Evolutionary conservation across 2,329 filamentous ascomycete genomes (phyloP), one percentile per base, ranked within the genome.

Genomic region (Diaporthe citri): DNA sequence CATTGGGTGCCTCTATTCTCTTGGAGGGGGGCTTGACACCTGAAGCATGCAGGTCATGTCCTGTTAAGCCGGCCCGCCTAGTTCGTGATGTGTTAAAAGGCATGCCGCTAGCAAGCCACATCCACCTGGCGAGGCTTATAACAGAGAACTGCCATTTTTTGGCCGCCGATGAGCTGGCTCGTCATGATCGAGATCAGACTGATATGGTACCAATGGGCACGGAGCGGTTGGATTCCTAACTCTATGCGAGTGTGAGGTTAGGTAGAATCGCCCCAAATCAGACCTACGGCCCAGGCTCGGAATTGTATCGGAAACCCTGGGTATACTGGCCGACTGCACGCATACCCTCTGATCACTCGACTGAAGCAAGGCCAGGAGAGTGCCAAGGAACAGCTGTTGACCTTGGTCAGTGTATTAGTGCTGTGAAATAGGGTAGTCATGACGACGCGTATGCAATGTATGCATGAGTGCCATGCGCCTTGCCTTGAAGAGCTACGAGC

Each of bases 41-140:
- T 70, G 48, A 72, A 52, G 31, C 31, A 64, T 72, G 71, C 71
- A 72, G 34, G 71, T 46, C 48, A 31, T 60, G 15, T 56, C 13
- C 17, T 64, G 56, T 28, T 71, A 28, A 64, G 39, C 43, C 46
- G 59, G 48, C n/a, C 59, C 59, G 39, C 41, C 60, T 39, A 41
- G 25, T 46, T 31, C 25, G n/a, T 72, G 60, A 59, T 43, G 39
- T 71, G 41, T 56, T 28, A 39, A 39, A 39, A 56, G 39, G 12
- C 41, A 31, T 43, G 48, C 31, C 60, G 52, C 36, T 71, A n/a
- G 48, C 34, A 60, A 36, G 64, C 39, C 56, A 71, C 36, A 69
- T 17, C 31, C 64, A 60, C 22, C n/a, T 10, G 25, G 25, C 56
- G 41, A n/a, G n/a, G 43, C 31, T 41, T 22, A 36, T 48, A 39